Base-by-base conservation (phyloP, 2,329 filamentous ascomycete species). In the Epicoccum nigrum region DNA sequence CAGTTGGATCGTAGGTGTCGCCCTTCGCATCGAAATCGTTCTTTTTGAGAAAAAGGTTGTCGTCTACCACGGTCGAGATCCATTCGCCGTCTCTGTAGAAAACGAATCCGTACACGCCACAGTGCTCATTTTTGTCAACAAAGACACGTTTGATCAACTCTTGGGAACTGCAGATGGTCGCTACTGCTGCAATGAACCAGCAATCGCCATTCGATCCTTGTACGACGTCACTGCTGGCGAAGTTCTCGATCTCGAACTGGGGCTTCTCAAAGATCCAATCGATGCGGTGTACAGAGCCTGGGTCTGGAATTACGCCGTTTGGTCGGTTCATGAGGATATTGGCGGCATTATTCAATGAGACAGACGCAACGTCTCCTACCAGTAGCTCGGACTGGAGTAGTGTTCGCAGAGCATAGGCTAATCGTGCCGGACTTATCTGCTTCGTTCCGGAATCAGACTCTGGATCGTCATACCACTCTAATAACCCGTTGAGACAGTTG, bases 1-100 rank as follows among this genome's bases (percentile, higher is more conserved):
- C 70, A 30, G 59, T 69, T 13, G 57, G 90, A 84, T 68, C 90
- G 83, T 70, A 91, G 81, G 60, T 89, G 79, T 37, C 90, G 75
- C 54, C 87, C 80, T 37, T 88, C 80, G 70, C 87, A 61, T 94
- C 89, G 77, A 90, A 95, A 67, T 89, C 87, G 1, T 86, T 85
- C 0, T 86, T 86, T 31, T 83, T 86, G 19, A 96, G 82, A 69
- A 89, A 96, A 0, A 96, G 80, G 72, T 95, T 94, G 72, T 96
- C 92, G 65, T 96, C 92, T 45, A 96, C 84, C 42, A 96, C 92
- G 38, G 89, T 92, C 68, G 90, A 91, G 51, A 93, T 88, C 92
- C 91, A 96, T 40, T 74, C 71, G 28, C 73, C 73, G 35, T 76
- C 73, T 44, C 90, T 81, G 71, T 88, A 84, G 65, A 94, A 93